Base-by-base conservation (phyloP, 768 basidiomycete genomes). In the Termitomyces sp. region DNA sequence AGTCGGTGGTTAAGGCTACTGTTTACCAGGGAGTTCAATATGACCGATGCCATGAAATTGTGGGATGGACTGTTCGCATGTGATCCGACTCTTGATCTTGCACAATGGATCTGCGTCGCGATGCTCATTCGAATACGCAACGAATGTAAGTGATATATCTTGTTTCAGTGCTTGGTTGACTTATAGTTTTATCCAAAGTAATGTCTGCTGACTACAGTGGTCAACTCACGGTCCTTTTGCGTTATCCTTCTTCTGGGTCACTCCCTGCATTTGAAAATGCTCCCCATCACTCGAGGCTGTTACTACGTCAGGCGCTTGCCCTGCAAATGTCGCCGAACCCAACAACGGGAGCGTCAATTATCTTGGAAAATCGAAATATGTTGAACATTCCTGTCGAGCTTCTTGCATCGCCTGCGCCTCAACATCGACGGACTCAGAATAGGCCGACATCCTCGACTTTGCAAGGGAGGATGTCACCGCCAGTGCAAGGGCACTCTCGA, bases 61-160 rank as follows among this genome's bases (percentile, higher is more conserved):
- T 98, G 97, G 97, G 97, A 99, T 70, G 94, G 89, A 0, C 69
- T 98, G 9, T 96, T 99, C 69, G 92, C 96, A 0, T 87, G 85
- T 59, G 92, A 94, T 72, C 81, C 90, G 20, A 78, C 87, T 0
- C 75, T 96, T 30, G 84, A 87, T 52, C 73, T 97, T 38, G 84
- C 88, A 1, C 85, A 87, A 54, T 95, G 91, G 88, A 76, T 96
- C 52, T 94, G 92, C 66, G 86, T 98, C 20, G 91, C 93, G 1
- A 95, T 98, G 94, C 81, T 99, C 18, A 83, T 98, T 55, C 86
- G 97, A 54, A 92, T 98, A 65, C 87, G 97, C 49, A 94, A 94
- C 66, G 80, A 90, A 66, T 71, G 94, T 94, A 63, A 73, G n/a
- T 52, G 53, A 32, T 56, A 18, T 52, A 18, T 28, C 52, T 58